Conservation (phyloP, 306 rosid genomes). For the Trifolium repens region DNA sequence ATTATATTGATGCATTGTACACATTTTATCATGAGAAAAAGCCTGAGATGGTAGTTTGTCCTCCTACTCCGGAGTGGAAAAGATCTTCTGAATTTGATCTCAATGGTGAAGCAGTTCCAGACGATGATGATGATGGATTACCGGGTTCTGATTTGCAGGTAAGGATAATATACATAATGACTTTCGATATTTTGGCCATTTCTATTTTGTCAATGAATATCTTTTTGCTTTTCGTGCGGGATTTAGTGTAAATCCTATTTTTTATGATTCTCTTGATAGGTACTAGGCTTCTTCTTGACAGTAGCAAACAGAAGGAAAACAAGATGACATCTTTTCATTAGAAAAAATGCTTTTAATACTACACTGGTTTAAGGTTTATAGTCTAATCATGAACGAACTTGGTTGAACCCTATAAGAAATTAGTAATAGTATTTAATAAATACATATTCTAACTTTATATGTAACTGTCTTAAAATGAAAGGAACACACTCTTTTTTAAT, state of each 20-base stretch:
- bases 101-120: conserved; percentile 94
- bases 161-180: conserved; percentile 49
- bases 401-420: neutral
- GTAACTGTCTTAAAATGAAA: neutral
- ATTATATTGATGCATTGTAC: conserved; percentile 85
- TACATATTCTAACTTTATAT: neutral
- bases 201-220: conserved; percentile 35
- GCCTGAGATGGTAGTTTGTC: conserved; percentile 83
- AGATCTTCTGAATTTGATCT: conserved; percentile 96
- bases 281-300: neutral
- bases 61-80: conserved; percentile 99
- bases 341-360: neutral
- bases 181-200: conserved; percentile 32
- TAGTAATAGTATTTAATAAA: neutral
- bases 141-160: conserved; percentile 74
- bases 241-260: conserved; percentile 15
- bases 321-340: neutral
- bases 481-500: neutral
- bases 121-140: conserved; percentile 68
- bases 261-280: neutral
- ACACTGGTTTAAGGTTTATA: conserved; percentile 6
- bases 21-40: conserved; percentile 88
- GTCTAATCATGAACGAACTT: neutral
- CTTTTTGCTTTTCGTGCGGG: conserved; percentile 13
- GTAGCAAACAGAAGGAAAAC: conserved; percentile 4